phyloP scores from a whole-genome alignment of 208 protist genomes.

The Crithidia acanthocephali region DNA sequence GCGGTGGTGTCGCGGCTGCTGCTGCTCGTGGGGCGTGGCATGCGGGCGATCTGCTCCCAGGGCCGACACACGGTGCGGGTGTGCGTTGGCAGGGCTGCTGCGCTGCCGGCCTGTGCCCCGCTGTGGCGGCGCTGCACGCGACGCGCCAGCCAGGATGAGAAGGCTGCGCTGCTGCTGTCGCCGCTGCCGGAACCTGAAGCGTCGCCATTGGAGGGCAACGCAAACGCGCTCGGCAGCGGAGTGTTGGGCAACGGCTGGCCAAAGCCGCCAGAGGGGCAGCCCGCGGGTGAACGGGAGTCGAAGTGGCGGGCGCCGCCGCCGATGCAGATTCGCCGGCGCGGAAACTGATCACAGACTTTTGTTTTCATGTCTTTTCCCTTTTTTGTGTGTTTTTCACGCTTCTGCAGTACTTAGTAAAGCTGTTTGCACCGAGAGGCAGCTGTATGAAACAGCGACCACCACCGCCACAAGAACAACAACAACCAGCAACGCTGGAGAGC shows the following conservation, averaged over 20 bases:
- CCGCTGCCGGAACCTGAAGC: background rate
- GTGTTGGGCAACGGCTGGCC: background rate
- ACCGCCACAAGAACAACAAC: no score
- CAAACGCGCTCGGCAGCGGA: background rate
- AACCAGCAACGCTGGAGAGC: no score
- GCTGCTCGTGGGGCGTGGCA: background rate
- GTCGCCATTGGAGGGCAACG: background rate
- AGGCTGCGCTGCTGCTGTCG: background rate
- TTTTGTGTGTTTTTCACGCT: background rate
- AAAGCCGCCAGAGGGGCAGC: background rate
- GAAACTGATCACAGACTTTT: constrained; percentile 1
- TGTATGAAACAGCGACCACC: no score
- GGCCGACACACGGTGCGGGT: background rate
- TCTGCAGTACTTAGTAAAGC: no score
- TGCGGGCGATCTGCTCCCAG: background rate
- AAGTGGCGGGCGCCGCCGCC: background rate
- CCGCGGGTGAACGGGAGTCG: background rate
- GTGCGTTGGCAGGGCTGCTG: background rate
- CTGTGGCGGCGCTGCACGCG: constrained; percentile 2
- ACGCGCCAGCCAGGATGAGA: background rate
- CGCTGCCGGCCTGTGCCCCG: background rate
- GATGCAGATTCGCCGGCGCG: constrained; percentile 19
- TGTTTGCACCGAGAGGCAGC: no score
- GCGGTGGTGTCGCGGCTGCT: background rate
- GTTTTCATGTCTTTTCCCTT: background rate